Conservation (phyloP, 306 rosid species). For the Vachellia collinsii region DNA sequence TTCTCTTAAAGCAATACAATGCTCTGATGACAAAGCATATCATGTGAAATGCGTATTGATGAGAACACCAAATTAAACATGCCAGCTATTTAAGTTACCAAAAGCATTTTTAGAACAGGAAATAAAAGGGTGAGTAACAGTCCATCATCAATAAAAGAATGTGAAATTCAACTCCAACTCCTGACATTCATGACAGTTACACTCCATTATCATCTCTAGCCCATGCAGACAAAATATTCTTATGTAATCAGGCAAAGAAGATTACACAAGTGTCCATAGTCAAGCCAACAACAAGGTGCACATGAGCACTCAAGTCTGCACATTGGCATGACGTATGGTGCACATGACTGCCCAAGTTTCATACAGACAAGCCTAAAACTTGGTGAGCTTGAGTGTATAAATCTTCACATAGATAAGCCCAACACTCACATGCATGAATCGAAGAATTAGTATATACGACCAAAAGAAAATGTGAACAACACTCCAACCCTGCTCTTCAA, state of each 20-base stretch:
- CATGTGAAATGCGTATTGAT: background rate
- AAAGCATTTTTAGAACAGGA: background rate
- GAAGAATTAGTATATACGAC: background rate
- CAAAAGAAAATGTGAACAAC: background rate
- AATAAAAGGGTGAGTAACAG: background rate
- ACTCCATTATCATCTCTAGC: background rate
- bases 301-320: too few species aligned
- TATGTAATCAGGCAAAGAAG: background rate
- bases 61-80: background rate
- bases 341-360: too few species aligned
- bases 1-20: background rate
- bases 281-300: background rate
- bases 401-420: background rate
- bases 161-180: background rate
- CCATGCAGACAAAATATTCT: background rate
- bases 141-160: constrained; percentile 9
- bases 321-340: too few species aligned
- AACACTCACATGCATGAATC: background rate
- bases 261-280: background rate
- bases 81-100: background rate
- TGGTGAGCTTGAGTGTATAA: too few species aligned
- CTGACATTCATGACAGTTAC: background rate
- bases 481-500: background rate
- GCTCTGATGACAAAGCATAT: background rate
- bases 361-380: too few species aligned